A percentile compares a stretch with the other conserved stretches of the same genome.
Conservation (phyloP, 2,329 filamentous ascomycete genomes). For the Sclerotinia nivalis region DNA sequence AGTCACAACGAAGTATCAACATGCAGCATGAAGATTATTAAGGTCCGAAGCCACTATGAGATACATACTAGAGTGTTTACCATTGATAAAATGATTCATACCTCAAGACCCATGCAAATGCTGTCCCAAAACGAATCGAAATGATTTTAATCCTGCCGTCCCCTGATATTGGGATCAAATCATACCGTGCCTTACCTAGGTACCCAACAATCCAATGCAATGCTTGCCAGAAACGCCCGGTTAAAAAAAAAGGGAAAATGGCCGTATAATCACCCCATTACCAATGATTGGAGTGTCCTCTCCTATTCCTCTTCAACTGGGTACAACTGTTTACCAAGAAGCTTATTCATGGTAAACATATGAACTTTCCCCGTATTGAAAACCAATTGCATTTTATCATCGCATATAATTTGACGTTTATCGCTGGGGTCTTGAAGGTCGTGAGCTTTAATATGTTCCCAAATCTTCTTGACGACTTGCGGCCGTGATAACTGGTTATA, state of each 20-base stretch:
- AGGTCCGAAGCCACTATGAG: neutral
- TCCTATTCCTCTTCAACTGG: conserved; percentile 65
- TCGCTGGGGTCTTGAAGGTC: conserved; percentile 88
- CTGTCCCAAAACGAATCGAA: neutral
- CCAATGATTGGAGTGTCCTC: neutral
- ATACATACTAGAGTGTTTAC: neutral
- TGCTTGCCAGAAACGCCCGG: conserved; percentile 19
- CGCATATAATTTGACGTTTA: conserved; percentile 89
- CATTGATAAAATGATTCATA: conserved; percentile 9
- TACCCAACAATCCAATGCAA: conserved; percentile 15
- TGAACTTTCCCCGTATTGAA: conserved; percentile 91
- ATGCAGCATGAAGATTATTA: neutral
- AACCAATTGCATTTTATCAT: conserved; percentile 85
- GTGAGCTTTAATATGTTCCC: conserved; percentile 89
- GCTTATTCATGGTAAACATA: conserved; percentile 99
- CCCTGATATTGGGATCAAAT: neutral
- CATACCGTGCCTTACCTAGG: neutral
- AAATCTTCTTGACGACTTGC: conserved; percentile 94
- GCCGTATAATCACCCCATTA: neutral
- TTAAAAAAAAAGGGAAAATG: neutral
- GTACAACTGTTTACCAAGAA: conserved; percentile 86
- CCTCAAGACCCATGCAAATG: neutral
- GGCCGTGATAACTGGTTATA: conserved; percentile 75
- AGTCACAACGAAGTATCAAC: conserved; percentile 4
- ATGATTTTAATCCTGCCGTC: neutral